Percentiles rank a stretch among this genome's conserved stretches.
Evolutionary conservation across 331 rosid genomes (phyloP).

Genomic region (Acacia pycnantha): DNA sequence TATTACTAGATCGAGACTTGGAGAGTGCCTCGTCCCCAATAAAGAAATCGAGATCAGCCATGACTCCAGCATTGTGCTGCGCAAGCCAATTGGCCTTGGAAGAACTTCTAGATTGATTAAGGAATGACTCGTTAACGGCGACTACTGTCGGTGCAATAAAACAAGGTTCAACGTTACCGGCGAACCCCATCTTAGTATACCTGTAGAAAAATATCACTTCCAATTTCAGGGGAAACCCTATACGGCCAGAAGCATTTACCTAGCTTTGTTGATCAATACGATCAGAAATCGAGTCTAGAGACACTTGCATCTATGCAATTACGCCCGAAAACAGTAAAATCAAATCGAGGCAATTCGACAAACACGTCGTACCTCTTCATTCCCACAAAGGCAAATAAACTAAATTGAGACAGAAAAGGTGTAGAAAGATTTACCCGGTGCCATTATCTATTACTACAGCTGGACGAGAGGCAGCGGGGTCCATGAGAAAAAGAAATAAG

Average conservation of each 20-base stretch:
- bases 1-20: conserved; percentile 78
- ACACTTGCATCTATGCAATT: neutral
- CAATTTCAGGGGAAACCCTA: conserved; percentile 20
- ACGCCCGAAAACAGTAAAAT: neutral
- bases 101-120: conserved; percentile 65
- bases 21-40: conserved; percentile 91
- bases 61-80: conserved; percentile 98
- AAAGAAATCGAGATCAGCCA: conserved; percentile 99
- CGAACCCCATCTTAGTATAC: conserved; percentile 98
- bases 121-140: conserved; percentile 83
- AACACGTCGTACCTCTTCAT: conserved; percentile 34
- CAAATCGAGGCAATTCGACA: conserved; percentile 37
- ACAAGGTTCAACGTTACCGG: conserved; percentile 98
- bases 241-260: neutral
- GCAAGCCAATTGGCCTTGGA: conserved; percentile 83
- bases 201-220: conserved; percentile 40
- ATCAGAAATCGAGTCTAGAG: neutral
- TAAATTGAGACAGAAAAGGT: neutral
- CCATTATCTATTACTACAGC: conserved; percentile 97
- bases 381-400: neutral
- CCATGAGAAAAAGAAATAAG: conserved; percentile 56
- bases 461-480: conserved; percentile 92
- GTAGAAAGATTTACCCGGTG: conserved; percentile 66
- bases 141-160: conserved; percentile 87
- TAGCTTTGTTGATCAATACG: neutral